Evolutionary conservation across 352 stramenopile genomes (phyloP).

Genomic region (Phytophthora podocarpi): DNA sequence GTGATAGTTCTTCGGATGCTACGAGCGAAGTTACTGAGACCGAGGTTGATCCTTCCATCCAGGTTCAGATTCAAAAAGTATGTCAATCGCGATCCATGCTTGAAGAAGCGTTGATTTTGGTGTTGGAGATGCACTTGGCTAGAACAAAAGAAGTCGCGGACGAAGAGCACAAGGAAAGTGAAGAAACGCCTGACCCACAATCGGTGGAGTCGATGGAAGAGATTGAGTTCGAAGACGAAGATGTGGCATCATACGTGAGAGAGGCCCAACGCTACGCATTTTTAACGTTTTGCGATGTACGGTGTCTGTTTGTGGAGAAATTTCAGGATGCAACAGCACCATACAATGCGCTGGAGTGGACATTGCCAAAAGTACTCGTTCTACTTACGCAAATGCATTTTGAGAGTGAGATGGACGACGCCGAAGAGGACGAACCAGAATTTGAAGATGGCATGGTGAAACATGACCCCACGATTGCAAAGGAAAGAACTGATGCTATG

Average conservation of each 20-base stretch:
- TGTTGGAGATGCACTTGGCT: constrained; percentile 79
- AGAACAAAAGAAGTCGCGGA: constrained; percentile 31
- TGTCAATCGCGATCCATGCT: constrained; percentile 42
- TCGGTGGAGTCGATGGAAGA: constrained; percentile 61
- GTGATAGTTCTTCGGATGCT: constrained; percentile 15
- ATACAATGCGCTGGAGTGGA: constrained; percentile 71
- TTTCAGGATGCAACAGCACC: constrained; percentile 64
- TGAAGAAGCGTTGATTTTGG: constrained; percentile 65
- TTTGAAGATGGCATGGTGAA: constrained; percentile 34
- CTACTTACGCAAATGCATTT: constrained; percentile 86
- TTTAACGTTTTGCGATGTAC: constrained; percentile 76
- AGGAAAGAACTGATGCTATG: constrained; percentile 32
- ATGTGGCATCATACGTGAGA: constrained; percentile 57
- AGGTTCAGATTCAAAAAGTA: constrained; percentile 51
- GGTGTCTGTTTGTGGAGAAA: constrained; percentile 86
- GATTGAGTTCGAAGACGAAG: constrained; percentile 65
- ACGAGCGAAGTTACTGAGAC: not conserved
- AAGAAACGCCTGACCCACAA: constrained; percentile 15
- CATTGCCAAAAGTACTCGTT: constrained; percentile 67
- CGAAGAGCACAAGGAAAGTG: constrained; percentile 42
- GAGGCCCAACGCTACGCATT: constrained; percentile 73
- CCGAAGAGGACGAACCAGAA: constrained; percentile 52
- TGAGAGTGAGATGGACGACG: constrained; percentile 72
- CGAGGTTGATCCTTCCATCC: constrained; percentile 13
- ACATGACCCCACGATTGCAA: constrained; percentile 10